Evolutionary conservation across 2,329 filamentous ascomycete species (phyloP), one percentile per base, ranked within the genome.

Genomic region (Fusarium robinianum): DNA sequence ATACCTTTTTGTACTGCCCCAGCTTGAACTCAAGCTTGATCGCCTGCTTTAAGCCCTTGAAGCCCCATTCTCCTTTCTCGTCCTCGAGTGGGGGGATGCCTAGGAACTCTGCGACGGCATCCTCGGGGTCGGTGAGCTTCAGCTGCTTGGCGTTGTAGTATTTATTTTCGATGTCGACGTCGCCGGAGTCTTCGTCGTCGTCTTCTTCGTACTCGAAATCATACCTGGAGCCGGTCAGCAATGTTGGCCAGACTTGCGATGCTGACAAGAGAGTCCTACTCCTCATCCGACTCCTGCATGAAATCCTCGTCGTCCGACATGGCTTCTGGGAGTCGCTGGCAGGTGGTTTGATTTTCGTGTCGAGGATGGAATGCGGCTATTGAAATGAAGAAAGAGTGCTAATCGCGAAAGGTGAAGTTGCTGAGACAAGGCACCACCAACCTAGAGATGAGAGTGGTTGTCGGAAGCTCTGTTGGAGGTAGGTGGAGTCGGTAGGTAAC

Each of bases 131-230:
- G 51, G 85, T 85, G 29, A 78, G 77, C 75, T 97, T 99, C 66
- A 95, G 84, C 73, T 97, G 92, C 72, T 99, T 99, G 29, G 94
- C 94, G 71, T 96, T 97, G 79, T 97, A 99, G 76, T 99, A 99
- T 73, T 96, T 96, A 76, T 99, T 99, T 69, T 99, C 94, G 67
- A 97, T 95, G 58, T 92, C 90, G 61, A 96, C 88, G 67, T 96
- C 90, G 45, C 85, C 90, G 21, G 81, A 83, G 45, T 96, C 86
- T 29, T 95, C 88, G 34, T 94, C 90, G 43, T 96, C 90, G 55
- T 90, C 90, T 46, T 85, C 94, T 67, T 96, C 92, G 70, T 96
- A 97, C 65, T 97, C 92, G 67, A 97, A 97, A 72, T 97, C 94
- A 66, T 96, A 96, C 82, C 72, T 74, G 40, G 8, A 38, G 14